Evolutionary conservation across 768 basidiomycete species (phyloP), one percentile per base, ranked within the genome.

Genomic region (Trametes cinnabarina): DNA sequence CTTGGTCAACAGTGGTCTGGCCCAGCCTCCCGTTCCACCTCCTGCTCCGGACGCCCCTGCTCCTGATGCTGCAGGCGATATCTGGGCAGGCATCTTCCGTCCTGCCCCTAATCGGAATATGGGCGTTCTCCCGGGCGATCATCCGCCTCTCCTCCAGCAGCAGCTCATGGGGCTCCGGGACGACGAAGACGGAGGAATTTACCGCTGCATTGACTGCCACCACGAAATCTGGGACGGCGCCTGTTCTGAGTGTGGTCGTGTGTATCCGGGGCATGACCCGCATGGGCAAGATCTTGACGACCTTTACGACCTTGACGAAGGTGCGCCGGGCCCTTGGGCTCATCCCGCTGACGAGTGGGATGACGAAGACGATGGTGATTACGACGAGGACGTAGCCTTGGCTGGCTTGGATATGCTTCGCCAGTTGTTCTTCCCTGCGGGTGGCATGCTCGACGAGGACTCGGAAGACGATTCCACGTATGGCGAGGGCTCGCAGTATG

Each of bases 151-250:
- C 63, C 53, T 65, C 64, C 65, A 66, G 64, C 72, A 64, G 52
- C 78, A 77, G 40, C 73, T 78, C 25, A 72, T 85, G 63, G 88
- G 89, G 0, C 82, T 87, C 75, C 79, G 80, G 32, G 90, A 92
- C 65, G 76, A 74, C 9, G 88, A 90, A 62, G 90, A 92, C 57
- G 88, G 85, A 11, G 87, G 85, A 1, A 77, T 92, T n/a, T 86
- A 83, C 65, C 80, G 90, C 17, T 93, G 91, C 68, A 65, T 83
- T 15, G 84, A 85, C 41, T 92, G 90, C 62, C 79, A 85, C 77
- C 84, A 92, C 65, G 91, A 93, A 72, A 87, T 93, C 59, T 83
- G 79, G 81, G 83, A 77, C 58, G 87, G 87, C 1, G 67, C 77
- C 20, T 93, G 91, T 66, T 78, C 83, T 4, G 65, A 66, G 11